Conservation (phyloP, 306 rosid species). For the Morella rubra region DNA sequence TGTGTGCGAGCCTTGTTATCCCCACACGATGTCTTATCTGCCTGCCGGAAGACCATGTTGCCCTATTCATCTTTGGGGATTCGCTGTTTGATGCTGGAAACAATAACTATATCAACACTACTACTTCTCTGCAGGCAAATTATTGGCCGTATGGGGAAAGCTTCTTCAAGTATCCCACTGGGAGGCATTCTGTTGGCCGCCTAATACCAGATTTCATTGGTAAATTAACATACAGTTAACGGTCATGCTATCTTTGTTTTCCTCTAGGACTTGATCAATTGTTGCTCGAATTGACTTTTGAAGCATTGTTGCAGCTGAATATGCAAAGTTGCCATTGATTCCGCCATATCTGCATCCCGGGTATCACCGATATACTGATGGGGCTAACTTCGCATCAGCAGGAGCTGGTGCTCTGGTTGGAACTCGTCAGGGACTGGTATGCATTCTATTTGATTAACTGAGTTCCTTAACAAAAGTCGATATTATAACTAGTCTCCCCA, state of each 20-base stretch:
- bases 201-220: neutral
- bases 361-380: neutral
- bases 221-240: neutral
- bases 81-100: too few relatives aligned
- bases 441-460: neutral
- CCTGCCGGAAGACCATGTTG: too few relatives aligned
- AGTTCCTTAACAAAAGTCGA: too few relatives aligned
- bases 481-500: too few relatives aligned
- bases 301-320: neutral
- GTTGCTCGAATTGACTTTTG: neutral
- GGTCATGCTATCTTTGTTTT: too few relatives aligned
- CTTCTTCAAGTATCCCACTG: neutral
- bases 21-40: too few relatives aligned
- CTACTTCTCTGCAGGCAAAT: neutral
- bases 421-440: neutral
- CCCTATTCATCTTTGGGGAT: too few relatives aligned
- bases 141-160: neutral
- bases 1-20: too few relatives aligned
- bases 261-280: too few relatives aligned
- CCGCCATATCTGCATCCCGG: neutral
- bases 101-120: neutral
- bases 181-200: neutral
- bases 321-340: neutral
- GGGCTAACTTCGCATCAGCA: slow-evolving; percentile 53
- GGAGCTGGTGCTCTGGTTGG: slow-evolving; percentile 11